Evolutionary conservation across 106 monocot species (phyloP), one percentile per base, ranked within the genome.

Genomic region (Vanilla planifolia): DNA sequence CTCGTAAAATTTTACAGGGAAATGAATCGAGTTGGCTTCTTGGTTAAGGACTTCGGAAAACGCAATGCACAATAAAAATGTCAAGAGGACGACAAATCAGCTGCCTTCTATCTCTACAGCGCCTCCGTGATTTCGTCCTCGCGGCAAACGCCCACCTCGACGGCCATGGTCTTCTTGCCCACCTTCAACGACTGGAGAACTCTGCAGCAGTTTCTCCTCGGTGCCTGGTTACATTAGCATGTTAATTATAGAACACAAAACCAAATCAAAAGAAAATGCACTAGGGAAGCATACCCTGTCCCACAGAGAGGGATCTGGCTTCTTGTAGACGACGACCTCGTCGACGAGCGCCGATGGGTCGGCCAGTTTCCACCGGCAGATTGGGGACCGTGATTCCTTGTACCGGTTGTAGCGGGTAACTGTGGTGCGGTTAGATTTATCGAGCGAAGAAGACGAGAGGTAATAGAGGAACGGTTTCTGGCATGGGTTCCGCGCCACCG

Each of bases 261-360:
- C 2, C 2, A 27, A 3, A 8, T n/a, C n/a, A 9, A 44, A 68
- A 55, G 36, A 8, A 26, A 8, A 40, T 5, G 21, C 4, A n/a
- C n/a, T 10, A 50, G 10, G 30, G 32, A 55, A 55, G 15, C 48
- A 60, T 72, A 96, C 95, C 55, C 87, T 66, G 51, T 84, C 62
- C 95, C 96, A 98, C 20, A 98, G 63, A 20, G 29, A 47, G 13
- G 91, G 91, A 40, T 98, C 91, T 2, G 81, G 74, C 28, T 72
- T 71, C 73, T 98, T 98, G 74, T 79, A 67, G 42, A 98, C 91
- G 33, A 92, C 30, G 43, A 98, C 60, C 40, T 48, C 67, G 28
- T 91, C 77, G 35, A 96, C 60, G 9, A 27, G 15, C 32, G 25
- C 52, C 22, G 80, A 63, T 3, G 95, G 90, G 10, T 81, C 71